Conservation (phyloP, 1,284 basidiomycete genomes). For the Amylostereum chailletii region DNA sequence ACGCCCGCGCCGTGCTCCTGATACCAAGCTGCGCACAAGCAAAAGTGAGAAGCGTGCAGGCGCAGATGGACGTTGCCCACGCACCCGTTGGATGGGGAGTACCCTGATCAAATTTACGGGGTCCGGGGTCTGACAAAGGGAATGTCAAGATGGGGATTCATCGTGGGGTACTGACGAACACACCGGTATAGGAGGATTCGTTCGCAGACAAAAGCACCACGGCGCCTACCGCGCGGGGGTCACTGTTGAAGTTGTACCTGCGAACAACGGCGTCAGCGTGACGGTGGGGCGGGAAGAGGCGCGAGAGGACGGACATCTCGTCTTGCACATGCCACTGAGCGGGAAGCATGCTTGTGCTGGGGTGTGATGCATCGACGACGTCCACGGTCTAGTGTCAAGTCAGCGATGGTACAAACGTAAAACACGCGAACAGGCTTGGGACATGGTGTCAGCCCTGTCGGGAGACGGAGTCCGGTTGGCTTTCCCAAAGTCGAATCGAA, state of each 20-base stretch:
- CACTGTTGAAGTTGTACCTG: slow-evolving; percentile 73
- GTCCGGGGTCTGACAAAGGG: slow-evolving; percentile 33
- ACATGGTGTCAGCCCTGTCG: no score
- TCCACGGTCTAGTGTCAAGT: slow-evolving; percentile 43
- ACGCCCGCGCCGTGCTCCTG: slow-evolving; percentile 61
- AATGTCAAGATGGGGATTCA: slow-evolving; percentile 12
- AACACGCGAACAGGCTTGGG: no score
- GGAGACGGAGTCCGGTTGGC: no score
- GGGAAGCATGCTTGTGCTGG: slow-evolving; percentile 58
- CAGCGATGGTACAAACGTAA: no score
- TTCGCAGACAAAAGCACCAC: slow-evolving; percentile 60
- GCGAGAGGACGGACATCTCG: slow-evolving; percentile 36
- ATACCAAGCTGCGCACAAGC: slow-evolving; percentile 55
- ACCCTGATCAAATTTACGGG: slow-evolving; percentile 46
- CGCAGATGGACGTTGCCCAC: slow-evolving; percentile 6
- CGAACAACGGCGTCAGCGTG: not conserved
- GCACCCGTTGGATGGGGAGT: slow-evolving; percentile 55
- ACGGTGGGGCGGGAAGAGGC: not conserved
- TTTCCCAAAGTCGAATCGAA: no score
- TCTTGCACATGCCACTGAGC: slow-evolving; percentile 53
- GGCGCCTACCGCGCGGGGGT: slow-evolving; percentile 62
- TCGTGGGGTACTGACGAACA: slow-evolving; percentile 10
- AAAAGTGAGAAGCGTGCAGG: not conserved
- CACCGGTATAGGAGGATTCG: slow-evolving; percentile 57
- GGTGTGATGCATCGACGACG: slow-evolving; percentile 53